Conservation (phyloP, 345 rosid genomes). For the Gossypium ekmanianum region DNA sequence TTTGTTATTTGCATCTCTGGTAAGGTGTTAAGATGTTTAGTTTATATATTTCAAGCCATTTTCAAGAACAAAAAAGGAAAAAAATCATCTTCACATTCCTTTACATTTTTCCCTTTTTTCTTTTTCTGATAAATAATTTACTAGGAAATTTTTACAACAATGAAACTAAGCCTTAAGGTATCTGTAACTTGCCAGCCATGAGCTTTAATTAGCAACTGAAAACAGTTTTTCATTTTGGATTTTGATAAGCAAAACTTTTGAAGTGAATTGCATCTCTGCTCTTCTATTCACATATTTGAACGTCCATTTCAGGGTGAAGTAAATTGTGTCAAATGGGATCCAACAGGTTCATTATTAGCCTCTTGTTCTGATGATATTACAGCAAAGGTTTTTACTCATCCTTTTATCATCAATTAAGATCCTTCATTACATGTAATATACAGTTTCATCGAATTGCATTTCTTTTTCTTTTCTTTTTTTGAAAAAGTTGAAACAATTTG, state of each 20-base stretch:
- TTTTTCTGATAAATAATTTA: background rate
- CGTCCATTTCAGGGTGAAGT: slow-evolving; percentile 80
- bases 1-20: background rate
- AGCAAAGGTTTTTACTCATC: slow-evolving; percentile 63
- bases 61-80: background rate
- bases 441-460: too few relatives aligned
- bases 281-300: slow-evolving; percentile 16
- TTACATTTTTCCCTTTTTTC: too few relatives aligned
- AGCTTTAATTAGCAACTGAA: background rate
- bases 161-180: background rate
- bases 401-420: slow-evolving; percentile 57
- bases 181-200: background rate
- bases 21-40: background rate
- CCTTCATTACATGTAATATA: background rate
- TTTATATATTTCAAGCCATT: background rate
- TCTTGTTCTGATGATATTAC: slow-evolving; percentile 96
- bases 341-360: slow-evolving; percentile 82
- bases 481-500: too few relatives aligned
- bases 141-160: background rate
- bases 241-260: slow-evolving; percentile 1
- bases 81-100: too few relatives aligned
- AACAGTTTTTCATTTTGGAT: background rate
- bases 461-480: too few relatives aligned
- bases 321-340: slow-evolving; percentile 99
- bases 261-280: background rate